Evolutionary conservation across 257 asterid genomes (phyloP), one percentile per base, ranked within the genome.

Genomic region (Nicotiana undulata): DNA sequence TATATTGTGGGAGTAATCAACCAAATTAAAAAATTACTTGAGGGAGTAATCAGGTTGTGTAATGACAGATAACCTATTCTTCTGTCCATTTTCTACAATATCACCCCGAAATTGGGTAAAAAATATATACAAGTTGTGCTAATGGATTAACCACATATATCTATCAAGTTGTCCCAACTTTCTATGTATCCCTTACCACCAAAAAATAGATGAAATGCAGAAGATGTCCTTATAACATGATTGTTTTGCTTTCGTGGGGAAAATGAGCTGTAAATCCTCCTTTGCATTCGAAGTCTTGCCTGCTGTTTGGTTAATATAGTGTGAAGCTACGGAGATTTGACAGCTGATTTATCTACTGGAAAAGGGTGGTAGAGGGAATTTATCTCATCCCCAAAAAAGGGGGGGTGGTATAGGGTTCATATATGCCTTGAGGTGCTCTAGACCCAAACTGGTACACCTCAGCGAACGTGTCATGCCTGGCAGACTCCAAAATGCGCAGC

Each of bases 171-270:
- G 22, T 72, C 60, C 78, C 49, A 46, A 46, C 37, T 40, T 46
- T 72, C 60, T 72, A 46, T 46, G 60, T 29, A 22, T 13, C 78
- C 60, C 22, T 72, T 72, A 72, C 77, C 22, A 13, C 77, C 60
- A 22, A 72, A 22, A 9, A 72, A 72, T 12, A 9, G 59, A 44
- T 72, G 37, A 11, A 72, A 46, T 34, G 9, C 13, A 44, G 13
- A 46, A 22, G 15, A 17, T 17, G 60, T 46, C 60, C 13, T 44
- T 22, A 44, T 52, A 68, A 68, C 49, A 11, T 20, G 15, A 16
- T 70, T 68, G 20, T 70, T 70, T 72, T 72, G 40, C n/a, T 72
- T 72, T 46, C 77, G 7, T 72, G 77, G 77, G 77, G 37, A 15
- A 3, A 72, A 1, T 13, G 77, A 72, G 60, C 59, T 24, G 34